Conservation (phyloP, 768 basidiomycete species). For the Auriscalpium microsporum region DNA sequence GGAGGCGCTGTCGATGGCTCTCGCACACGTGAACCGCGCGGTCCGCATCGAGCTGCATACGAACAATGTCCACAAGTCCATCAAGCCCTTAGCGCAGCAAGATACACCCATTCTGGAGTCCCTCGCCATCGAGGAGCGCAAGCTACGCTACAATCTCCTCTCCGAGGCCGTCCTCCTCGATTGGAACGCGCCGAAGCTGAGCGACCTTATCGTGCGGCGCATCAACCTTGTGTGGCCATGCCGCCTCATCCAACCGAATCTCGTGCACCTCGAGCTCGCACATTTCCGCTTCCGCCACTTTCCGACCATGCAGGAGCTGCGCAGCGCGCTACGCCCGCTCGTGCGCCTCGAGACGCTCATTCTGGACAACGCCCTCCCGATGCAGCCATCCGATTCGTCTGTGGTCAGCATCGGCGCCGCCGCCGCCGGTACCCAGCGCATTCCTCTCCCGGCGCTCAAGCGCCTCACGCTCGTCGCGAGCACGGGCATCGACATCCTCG, state of each 20-base stretch:
- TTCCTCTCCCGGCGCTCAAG: constrained; percentile 1
- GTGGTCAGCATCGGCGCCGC: background rate
- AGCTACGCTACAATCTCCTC: constrained; percentile 1
- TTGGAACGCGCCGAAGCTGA: constrained; percentile 4
- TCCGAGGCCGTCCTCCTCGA: constrained; percentile 2
- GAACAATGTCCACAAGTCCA: background rate
- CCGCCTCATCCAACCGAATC: constrained; percentile 8
- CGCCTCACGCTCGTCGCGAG: constrained; percentile 8
- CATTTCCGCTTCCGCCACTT: constrained; percentile 2
- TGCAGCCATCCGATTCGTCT: background rate
- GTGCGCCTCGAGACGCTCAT: constrained; percentile 9
- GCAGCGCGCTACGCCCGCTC: constrained; percentile 3
- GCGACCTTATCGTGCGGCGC: constrained; percentile 6
- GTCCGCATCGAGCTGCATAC: constrained; percentile 7
- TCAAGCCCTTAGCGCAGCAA: constrained; percentile 2
- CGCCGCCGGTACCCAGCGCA: constrained; percentile 3
- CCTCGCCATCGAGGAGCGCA: constrained; percentile 7
- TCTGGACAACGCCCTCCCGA: constrained; percentile 9
- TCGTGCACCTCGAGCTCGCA: constrained; percentile 12
- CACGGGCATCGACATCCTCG: constrained; percentile 12
- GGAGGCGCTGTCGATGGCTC: constrained; percentile 1
- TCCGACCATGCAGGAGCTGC: constrained; percentile 2
- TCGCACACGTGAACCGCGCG: constrained; percentile 6
- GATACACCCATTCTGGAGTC: constrained; percentile 5
- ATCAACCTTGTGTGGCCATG: constrained; percentile 9